phyloP scores from a whole-genome alignment of 208 protist species.

The Porcisia deanei region DNA sequence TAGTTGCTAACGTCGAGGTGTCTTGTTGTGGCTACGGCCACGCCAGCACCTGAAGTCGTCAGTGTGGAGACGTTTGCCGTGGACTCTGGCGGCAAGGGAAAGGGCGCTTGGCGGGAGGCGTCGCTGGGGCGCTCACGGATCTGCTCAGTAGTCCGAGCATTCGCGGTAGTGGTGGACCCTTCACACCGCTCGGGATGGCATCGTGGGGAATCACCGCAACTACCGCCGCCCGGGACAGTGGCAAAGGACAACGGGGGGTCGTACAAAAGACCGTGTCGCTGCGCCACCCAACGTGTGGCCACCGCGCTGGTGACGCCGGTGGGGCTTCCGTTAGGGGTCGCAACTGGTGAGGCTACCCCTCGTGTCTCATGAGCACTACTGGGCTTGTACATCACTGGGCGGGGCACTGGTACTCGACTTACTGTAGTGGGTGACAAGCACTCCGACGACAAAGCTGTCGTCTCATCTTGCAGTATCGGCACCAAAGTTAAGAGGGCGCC shows the following conservation, averaged over 20 bases:
- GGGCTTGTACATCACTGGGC: background rate
- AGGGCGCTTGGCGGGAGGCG: background rate
- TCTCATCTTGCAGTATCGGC: background rate
- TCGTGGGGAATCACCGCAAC: slow-evolving; percentile 11
- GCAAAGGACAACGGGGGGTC: slow-evolving; percentile 1
- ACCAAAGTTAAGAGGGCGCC: background rate
- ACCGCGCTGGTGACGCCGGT: background rate
- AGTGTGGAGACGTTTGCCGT: slow-evolving; percentile 8
- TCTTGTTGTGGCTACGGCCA: background rate
- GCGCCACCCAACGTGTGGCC: background rate
- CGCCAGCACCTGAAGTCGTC: background rate
- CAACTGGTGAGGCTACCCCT: background rate
- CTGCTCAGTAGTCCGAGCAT: slow-evolving; percentile 7
- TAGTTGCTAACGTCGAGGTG: background rate
- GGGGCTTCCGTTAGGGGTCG: background rate
- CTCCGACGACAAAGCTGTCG: background rate
- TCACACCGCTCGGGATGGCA: slow-evolving; percentile 1
- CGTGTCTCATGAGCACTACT: background rate
- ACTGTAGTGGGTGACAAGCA: background rate
- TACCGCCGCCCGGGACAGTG: background rate
- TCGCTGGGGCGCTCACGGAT: background rate
- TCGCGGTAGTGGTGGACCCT: background rate
- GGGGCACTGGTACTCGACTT: background rate
- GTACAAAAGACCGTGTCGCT: slow-evolving; percentile 12
- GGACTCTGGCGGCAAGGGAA: slow-evolving; percentile 3